Evolutionary conservation across 179 eudicot species (phyloP), one percentile per base, ranked within the genome.

Genomic region (Silene coronaria): DNA sequence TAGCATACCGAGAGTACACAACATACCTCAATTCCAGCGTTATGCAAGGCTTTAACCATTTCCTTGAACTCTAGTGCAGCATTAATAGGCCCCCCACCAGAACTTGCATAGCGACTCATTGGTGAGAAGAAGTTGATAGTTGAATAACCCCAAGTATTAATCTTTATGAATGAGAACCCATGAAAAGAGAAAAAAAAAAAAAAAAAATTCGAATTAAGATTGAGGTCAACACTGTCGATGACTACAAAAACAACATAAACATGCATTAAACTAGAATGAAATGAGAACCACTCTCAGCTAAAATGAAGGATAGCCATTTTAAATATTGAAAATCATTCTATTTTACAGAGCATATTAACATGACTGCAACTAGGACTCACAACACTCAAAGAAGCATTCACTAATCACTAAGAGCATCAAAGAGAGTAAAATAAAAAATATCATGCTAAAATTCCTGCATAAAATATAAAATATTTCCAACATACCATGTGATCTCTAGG

Each of bases 141-240:
- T 63, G 99, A 96, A 87, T 96, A 96, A 64, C 99, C 99, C 99
- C 99, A 96, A 27, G 99, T 93, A 80, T 96, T 96, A 51, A 93
- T 83, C 99, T 96, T 67, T 68, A 73, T 64, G 53, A 73, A 67
- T 45, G 77, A 81, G 55, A 70, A 86, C 30, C 46, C 76, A 38
- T 59, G 55, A 58, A 57, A 32, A 65, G 62, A 21, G 58, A 16
- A 22, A 32, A 78, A 0, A 80, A 5, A 62, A 21, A 48, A 16
- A 22, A 32, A 78, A 0, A 80, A 5, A 62, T 45, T 21, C 26
- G 72, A 73, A 55, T 48, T 23, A 61, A 14, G 16, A 27, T 63
- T 8, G 11, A 64, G 42, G 63, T 32, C 27, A 71, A 63, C 76
- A 62, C 2, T 63, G 69, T 26, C 48, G 22, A 77, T 42, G 53